phyloP scores from a whole-genome alignment of 345 rosid genomes.

The Cardiospermum halicacabum region DNA sequence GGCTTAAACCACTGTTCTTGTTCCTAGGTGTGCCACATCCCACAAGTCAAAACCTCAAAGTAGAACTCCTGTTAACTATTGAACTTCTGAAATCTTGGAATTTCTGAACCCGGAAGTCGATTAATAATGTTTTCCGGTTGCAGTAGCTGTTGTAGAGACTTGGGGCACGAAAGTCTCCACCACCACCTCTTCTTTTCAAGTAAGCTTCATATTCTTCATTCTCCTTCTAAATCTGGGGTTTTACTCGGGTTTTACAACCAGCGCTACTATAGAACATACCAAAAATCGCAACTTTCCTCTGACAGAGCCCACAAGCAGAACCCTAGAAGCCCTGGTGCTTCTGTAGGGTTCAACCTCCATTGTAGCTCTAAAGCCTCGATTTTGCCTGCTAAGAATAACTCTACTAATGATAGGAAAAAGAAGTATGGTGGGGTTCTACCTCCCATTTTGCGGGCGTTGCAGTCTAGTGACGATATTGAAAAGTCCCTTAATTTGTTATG shows the following conservation, averaged over 20 bases:
- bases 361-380: conserved; percentile 38
- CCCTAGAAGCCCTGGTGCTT: conserved; percentile 28
- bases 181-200: conserved; percentile 25
- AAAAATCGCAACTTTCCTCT: background rate
- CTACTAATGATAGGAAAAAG: conserved; percentile 33
- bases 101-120: background rate
- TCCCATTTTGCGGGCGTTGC: conserved; percentile 58
- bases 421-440: conserved; percentile 51
- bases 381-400: conserved; percentile 33
- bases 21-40: too few species aligned
- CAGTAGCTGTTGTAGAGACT: conserved; percentile 30
- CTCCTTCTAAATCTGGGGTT: conserved; percentile 23
- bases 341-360: conserved; percentile 42
- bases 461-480: conserved; percentile 48
- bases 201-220: conserved; percentile 28
- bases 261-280: background rate
- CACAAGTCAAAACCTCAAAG: background rate
- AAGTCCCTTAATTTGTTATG: conserved; percentile 45
- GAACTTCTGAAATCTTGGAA: background rate
- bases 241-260: conserved; percentile 25
- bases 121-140: conserved; percentile 30
- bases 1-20: too few species aligned
- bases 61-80: background rate
- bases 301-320: conserved; percentile 5
- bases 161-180: conserved; percentile 30